Evolutionary conservation across 441 rosid species (phyloP), one percentile per base, ranked within the genome.

Genomic region (Erysimum cheiri): DNA sequence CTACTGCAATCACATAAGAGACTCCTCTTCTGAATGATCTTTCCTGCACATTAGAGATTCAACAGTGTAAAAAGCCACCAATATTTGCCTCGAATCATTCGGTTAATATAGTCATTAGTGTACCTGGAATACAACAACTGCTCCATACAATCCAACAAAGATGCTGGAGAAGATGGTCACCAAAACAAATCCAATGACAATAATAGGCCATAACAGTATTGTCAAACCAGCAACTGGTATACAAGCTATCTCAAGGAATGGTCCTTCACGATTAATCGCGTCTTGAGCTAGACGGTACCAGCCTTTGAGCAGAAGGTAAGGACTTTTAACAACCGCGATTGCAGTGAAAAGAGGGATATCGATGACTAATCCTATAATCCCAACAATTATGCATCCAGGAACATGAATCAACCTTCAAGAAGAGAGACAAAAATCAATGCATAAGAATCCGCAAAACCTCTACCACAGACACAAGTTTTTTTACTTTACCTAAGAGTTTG

Each of bases 1-100:
- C 88, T 85, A 89, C 87, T 14, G 98, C 91, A 80, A 93, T 82
- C 83, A 87, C 97, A 85, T 84, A 91, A 37, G 94, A 90, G 10
- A 84, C 61, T 37, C 93, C 97, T 80, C 87, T 83, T 73, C 76
- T 50, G 41, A 89, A 87, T 48, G 97, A 89, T 53, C 91, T 85
- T 73, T 93, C 96, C 95, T 90, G 85, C 71, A 80, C 28, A 56
- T 19, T 15, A 61, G 10, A 69, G 64, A 53, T 29, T 33, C 39
- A 28, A 43, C 35, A 6, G 28, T 68, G 4, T 22, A 61, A 26
- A 19, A 41, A 48, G 2, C 5, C 1, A 8, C 5, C 1, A 8
- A 52, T 10, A 19, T 3, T 40, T 9, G 8, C 13, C 48, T 47
- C 1, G 36, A 15, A 58, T 22, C 60, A 56, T 54, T 54, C 37